phyloP scores from a whole-genome alignment of 2,329 filamentous ascomycete genomes.

The Trematosphaeria pertusa region DNA sequence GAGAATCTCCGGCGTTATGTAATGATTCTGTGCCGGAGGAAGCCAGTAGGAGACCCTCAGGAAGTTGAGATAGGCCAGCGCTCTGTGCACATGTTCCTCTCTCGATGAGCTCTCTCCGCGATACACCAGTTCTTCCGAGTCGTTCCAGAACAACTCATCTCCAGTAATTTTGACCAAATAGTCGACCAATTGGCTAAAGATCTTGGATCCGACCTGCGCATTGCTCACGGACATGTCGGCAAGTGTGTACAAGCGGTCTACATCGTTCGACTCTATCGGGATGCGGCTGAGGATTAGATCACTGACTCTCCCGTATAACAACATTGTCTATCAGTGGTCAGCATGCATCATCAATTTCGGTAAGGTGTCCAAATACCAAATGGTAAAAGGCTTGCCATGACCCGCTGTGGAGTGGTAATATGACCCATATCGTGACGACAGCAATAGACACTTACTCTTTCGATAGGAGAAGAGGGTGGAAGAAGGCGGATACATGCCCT shows the following conservation, averaged over 20 bases:
- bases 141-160: background rate
- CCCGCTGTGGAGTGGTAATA: conserved; percentile 1
- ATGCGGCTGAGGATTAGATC: conserved; percentile 28
- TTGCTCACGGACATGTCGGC: conserved; percentile 32
- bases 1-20: conserved; percentile 23
- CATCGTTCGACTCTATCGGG: conserved; percentile 14
- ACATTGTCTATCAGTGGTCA: conserved; percentile 8
- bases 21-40: conserved; percentile 23
- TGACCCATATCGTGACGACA: background rate
- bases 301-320: conserved; percentile 15
- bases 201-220: conserved; percentile 16
- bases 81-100: conserved; percentile 14
- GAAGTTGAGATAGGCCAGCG: conserved; percentile 31
- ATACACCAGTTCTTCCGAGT: background rate
- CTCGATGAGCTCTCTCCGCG: background rate
- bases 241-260: conserved; percentile 30
- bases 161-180: conserved; percentile 1
- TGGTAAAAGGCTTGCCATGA: background rate
- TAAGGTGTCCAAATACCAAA: conserved; percentile 3
- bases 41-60: conserved; percentile 43
- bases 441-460: conserved; percentile 11
- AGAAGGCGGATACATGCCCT: conserved; percentile 29
- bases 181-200: conserved; percentile 17
- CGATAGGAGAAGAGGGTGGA: conserved; percentile 6
- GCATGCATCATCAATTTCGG: background rate